Evolutionary conservation across 805 yeast genomes (phyloP).

Genomic region (Saitoella complicata): DNA sequence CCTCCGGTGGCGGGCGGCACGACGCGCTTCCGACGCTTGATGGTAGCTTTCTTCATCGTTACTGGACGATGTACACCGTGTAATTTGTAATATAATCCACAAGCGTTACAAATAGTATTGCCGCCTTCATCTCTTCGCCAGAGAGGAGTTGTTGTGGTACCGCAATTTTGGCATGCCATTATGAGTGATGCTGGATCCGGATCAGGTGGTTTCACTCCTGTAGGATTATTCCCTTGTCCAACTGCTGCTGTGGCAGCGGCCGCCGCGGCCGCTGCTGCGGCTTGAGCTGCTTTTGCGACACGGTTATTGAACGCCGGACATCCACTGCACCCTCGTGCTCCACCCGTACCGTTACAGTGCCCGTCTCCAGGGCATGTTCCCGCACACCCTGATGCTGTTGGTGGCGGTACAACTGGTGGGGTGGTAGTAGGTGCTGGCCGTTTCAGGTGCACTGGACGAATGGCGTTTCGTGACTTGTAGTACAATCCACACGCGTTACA

Average conservation of each 20-base stretch:
- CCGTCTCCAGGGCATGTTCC: slow-evolving; percentile 67
- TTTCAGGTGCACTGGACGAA: slow-evolving; percentile 51
- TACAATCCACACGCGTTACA: slow-evolving; percentile 95
- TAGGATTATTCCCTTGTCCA: neutral
- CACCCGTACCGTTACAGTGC: slow-evolving; percentile 78
- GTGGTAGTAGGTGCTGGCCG: slow-evolving; percentile 22
- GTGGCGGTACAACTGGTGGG: slow-evolving; percentile 2
- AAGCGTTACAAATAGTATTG: slow-evolving; percentile 75
- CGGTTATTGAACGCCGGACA: slow-evolving; percentile 76
- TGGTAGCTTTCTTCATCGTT: slow-evolving; percentile 53
- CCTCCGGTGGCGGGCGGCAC: slow-evolving; percentile 9
- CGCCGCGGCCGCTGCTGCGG: slow-evolving; percentile 1
- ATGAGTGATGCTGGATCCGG: neutral
- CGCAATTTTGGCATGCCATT: slow-evolving; percentile 56
- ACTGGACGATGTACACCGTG: slow-evolving; percentile 69
- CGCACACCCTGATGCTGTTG: slow-evolving; percentile 6
- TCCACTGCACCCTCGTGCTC: slow-evolving; percentile 59
- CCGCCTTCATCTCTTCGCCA: slow-evolving; percentile 78
- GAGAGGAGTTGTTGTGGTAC: slow-evolving; percentile 69
- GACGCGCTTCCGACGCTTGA: slow-evolving; percentile 53
- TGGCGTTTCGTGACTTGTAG: slow-evolving; percentile 39
- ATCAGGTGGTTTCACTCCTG: neutral
- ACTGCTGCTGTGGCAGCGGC: slow-evolving; percentile 2
- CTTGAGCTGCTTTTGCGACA: slow-evolving; percentile 12
- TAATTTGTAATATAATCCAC: slow-evolving; percentile 61